Percentiles rank a stretch among this genome's conserved stretches.
Conservation (phyloP, 1,139 yeast species). For the Dujonia santamariae region DNA sequence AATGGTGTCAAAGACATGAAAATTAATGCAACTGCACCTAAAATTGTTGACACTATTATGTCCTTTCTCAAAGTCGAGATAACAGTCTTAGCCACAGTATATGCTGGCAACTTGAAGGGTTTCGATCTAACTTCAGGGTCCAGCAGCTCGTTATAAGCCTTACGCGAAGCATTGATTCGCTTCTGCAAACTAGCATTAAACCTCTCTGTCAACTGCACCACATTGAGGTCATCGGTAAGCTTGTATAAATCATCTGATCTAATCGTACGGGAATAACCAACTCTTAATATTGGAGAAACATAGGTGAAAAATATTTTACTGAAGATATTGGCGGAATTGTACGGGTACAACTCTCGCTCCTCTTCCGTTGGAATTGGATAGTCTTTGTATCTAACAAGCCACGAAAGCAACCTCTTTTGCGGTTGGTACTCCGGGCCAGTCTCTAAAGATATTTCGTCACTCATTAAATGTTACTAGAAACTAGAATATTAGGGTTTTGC, state of each 20-base stretch:
- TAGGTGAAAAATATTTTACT: conserved; percentile 39
- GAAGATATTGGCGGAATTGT: conserved; percentile 20
- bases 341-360: conserved; percentile 32
- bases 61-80: neutral
- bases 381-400: conserved; percentile 5
- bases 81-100: neutral
- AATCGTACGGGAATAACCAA: conserved; percentile 46
- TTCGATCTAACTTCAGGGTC: too few species aligned
- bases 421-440: conserved; percentile 7
- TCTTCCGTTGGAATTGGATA: conserved; percentile 23
- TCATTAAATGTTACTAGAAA: too few species aligned
- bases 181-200: conserved; percentile 20
- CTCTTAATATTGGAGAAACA: conserved; percentile 35
- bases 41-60: neutral
- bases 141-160: too few species aligned
- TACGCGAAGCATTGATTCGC: conserved; percentile 9
- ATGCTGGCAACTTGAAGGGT: neutral
- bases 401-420: conserved; percentile 7
- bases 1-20: conserved; percentile 24
- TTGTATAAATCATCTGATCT: conserved; percentile 35
- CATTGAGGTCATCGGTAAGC: conserved; percentile 27
- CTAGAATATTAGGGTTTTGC: too few species aligned
- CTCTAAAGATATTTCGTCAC: conserved; percentile 1
- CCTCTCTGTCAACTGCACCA: conserved; percentile 22
- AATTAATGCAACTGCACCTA: conserved; percentile 1